Conservation (phyloP, 768 basidiomycete species). For the Fomitopsis pulvina region DNA sequence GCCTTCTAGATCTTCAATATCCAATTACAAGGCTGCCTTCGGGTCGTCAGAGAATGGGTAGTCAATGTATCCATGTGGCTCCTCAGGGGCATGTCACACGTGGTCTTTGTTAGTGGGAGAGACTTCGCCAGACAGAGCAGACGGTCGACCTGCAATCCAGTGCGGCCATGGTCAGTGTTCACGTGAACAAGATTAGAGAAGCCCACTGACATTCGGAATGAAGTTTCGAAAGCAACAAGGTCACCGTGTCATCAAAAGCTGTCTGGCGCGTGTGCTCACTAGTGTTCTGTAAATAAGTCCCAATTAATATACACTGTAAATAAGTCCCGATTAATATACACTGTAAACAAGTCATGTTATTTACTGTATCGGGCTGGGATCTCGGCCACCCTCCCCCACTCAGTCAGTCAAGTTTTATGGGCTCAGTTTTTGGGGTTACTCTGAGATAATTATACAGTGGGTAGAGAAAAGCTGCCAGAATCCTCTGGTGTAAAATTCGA, state of each 20-base stretch:
- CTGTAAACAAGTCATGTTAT: no score
- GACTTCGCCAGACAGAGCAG: conserved; percentile 5
- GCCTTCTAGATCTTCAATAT: no score
- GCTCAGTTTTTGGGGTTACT: no score
- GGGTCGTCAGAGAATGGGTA: conserved; percentile 3
- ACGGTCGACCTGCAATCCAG: conserved; percentile 18
- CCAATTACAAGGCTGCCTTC: neutral
- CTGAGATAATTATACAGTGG: no score
- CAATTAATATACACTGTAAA: no score
- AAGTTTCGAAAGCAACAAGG: conserved; percentile 17
- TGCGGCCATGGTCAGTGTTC: neutral
- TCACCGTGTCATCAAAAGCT: conserved; percentile 12
- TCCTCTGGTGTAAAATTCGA: no score
- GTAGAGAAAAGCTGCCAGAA: no score
- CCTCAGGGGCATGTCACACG: conserved; percentile 23
- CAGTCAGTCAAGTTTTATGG: no score
- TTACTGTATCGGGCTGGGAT: no score
- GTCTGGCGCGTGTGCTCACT: conserved; percentile 13
- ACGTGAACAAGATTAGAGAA: neutral
- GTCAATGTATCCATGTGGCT: conserved; percentile 4
- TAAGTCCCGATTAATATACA: no score
- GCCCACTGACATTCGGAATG: conserved; percentile 18
- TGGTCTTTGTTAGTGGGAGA: conserved; percentile 1
- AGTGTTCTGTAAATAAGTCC: no score
- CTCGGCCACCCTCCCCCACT: no score